Base-by-base conservation (phyloP, 345 rosid species). In the Aethionema arabicum region DNA sequence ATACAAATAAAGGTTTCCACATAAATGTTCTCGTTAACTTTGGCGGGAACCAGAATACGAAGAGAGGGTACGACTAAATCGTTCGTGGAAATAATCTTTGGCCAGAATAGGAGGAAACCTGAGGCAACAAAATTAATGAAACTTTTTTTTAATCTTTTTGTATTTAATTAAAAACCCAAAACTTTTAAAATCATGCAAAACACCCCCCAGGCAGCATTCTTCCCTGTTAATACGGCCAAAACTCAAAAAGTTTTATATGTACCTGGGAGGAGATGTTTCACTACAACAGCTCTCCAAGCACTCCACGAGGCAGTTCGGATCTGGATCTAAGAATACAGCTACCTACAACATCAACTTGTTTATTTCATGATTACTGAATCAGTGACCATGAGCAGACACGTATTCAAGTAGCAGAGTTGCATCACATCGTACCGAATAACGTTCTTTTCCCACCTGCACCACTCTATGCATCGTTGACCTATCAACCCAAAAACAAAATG, bases 401-500 rank as follows among this genome's bases (percentile, higher is more conserved):
- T 13, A 9, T 36, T 41, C 6, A 48, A 70, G 30, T 4, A 21
- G 56, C 35, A 16, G 21, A 11, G 5, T 1, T 7, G 29, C 13
- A 29, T 21, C 48, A 48, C 6, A 33, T 11, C 55, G 66, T 83
- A 91, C 93, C 16, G 93, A 91, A 69, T 76, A 88, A 47, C 93
- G 93, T 67, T 91, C 95, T 65, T 77, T 83, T 72, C 87, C 82
- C 5, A 72, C 52, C 48, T 83, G 83, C 76, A 86, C 74, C 76
- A 92, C 93, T 74, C 96, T 77, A 56, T 91, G 98, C 76, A 83
- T 53, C 15, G 91, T 86, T 53, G 98, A 88, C 82, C 96, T 81
- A 56, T 45, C 52, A 66, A 73, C 27, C 29, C 70, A 38, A 27
- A 27, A 29, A 7, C 50, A 48, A 27, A 9, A 14, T 3, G 41